Conservation (phyloP, 2,329 filamentous ascomycete species). For the Sarocladium kiliense region DNA sequence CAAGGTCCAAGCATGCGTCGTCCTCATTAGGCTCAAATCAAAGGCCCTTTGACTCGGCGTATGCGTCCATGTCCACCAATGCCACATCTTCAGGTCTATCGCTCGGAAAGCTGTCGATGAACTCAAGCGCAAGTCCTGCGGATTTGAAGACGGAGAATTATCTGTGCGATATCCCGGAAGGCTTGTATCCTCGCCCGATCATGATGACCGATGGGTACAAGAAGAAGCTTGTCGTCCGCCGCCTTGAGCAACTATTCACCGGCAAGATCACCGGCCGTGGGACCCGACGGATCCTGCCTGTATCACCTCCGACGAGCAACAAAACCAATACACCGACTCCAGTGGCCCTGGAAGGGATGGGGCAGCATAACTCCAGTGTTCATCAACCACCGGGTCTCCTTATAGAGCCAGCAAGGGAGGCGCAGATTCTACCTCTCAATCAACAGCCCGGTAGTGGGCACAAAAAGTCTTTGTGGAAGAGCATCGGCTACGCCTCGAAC, state of each 20-base stretch:
- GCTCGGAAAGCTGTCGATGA: conserved; percentile 29
- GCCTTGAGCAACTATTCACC: conserved; percentile 77
- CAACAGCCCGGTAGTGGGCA: conserved; percentile 16
- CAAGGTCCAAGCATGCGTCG: conserved; percentile 44
- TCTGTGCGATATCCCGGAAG: conserved; percentile 66
- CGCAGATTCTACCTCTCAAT: conserved; percentile 36
- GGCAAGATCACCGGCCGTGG: conserved; percentile 53
- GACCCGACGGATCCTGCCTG: conserved; percentile 20
- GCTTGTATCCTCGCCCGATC: conserved; percentile 56
- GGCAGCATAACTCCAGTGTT: not conserved
- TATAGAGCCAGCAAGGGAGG: conserved; percentile 39
- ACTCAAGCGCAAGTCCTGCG: conserved; percentile 32
- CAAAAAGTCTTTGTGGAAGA: conserved; percentile 37
- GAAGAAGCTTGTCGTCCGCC: conserved; percentile 70
- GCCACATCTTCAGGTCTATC: conserved; percentile 38
- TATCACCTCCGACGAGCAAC: not conserved
- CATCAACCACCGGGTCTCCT: not conserved
- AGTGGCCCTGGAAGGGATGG: not conserved
- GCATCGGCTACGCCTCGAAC: conserved; percentile 39
- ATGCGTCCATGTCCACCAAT: conserved; percentile 61
- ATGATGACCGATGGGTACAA: conserved; percentile 66
- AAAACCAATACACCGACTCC: not conserved
- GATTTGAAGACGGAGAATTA: conserved; percentile 64
- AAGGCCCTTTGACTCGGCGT: conserved; percentile 55
- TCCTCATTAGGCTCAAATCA: conserved; percentile 48